A percentile compares a stretch with the other conserved stretches of the same genome.
Evolutionary conservation across 139 green algal species (phyloP).

Genomic region (Tetraselmis chui): DNA sequence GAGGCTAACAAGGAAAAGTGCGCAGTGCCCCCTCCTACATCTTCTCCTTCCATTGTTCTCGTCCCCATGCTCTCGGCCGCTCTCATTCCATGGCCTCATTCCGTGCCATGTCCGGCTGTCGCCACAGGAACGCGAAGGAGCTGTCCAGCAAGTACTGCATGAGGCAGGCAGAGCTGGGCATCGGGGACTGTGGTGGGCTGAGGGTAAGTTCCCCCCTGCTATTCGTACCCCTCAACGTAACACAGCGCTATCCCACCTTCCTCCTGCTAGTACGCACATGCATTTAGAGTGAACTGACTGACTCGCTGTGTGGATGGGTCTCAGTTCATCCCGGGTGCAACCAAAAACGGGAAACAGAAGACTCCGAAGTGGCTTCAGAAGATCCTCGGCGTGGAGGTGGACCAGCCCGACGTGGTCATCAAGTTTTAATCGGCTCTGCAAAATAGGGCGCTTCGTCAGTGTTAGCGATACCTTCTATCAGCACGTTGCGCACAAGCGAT

Average conservation of each 20-base stretch:
- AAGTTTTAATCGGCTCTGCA: no score
- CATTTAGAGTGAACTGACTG: no score
- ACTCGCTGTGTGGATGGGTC: neutral
- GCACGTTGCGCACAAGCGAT: no score
- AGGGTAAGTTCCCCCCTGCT: slow-evolving; percentile 3
- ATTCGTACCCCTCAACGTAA: neutral
- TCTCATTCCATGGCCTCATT: neutral
- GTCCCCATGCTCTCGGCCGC: neutral
- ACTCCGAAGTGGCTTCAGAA: slow-evolving; percentile 49
- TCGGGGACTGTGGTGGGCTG: slow-evolving; percentile 69
- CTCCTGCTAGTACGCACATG: no score
- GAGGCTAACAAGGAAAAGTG: slow-evolving; percentile 26
- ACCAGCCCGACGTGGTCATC: no score
- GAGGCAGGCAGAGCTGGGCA: slow-evolving; percentile 64
- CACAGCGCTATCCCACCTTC: neutral
- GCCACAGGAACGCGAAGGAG: slow-evolving; percentile 37
- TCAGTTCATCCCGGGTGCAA: slow-evolving; percentile 47
- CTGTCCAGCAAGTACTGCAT: slow-evolving; percentile 60
- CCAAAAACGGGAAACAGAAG: slow-evolving; percentile 51
- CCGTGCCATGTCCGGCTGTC: no score
- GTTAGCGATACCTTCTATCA: no score
- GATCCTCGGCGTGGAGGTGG: slow-evolving; percentile 33
- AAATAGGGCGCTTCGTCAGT: no score
- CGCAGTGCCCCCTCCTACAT: neutral
- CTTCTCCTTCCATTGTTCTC: neutral